phyloP scores from a whole-genome alignment of 495 filamentous ascomycete species.

The Aspergillus mulundensis region DNA sequence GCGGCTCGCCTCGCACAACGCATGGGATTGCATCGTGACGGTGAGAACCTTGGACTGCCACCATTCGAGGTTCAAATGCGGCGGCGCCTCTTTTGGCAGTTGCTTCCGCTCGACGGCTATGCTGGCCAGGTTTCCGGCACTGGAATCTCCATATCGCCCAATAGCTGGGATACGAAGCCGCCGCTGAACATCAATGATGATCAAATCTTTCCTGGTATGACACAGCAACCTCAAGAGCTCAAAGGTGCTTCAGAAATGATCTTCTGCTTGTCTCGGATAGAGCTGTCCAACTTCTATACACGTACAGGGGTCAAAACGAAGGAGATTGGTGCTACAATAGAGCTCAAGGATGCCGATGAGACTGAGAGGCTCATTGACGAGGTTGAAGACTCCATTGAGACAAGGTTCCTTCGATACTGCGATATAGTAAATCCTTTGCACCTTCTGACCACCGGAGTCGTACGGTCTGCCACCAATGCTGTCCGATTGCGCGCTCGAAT shows the following conservation, averaged over 20 bases:
- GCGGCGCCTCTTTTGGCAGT: constrained; percentile 45
- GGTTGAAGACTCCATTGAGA: constrained; percentile 26
- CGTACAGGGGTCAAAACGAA: constrained; percentile 7
- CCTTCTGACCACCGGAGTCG: constrained; percentile 60
- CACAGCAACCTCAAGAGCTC: constrained; percentile 33
- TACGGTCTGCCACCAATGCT: constrained; percentile 16
- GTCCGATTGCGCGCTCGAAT: constrained; percentile 17
- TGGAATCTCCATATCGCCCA: constrained; percentile 17
- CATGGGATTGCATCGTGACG: constrained; percentile 48
- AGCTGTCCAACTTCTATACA: constrained; percentile 23
- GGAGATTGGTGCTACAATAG: not conserved
- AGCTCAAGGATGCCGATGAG: constrained; percentile 28
- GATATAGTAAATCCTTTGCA: constrained; percentile 55
- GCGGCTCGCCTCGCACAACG: constrained; percentile 45
- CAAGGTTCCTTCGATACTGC: constrained; percentile 51
- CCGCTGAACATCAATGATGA: constrained; percentile 56
- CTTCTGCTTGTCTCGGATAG: constrained; percentile 64
- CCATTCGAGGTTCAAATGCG: constrained; percentile 48
- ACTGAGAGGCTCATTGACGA: constrained; percentile 36
- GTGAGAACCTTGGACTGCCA: constrained; percentile 34
- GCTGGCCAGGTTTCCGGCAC: constrained; percentile 28
- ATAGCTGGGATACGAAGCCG: constrained; percentile 26
- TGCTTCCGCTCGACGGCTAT: constrained; percentile 38
- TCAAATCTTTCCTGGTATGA: constrained; percentile 43
- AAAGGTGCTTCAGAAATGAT: constrained; percentile 70